Evolutionary conservation across 2,329 filamentous ascomycete genomes (phyloP).

Genomic region (Trichoderma oligosporum): DNA sequence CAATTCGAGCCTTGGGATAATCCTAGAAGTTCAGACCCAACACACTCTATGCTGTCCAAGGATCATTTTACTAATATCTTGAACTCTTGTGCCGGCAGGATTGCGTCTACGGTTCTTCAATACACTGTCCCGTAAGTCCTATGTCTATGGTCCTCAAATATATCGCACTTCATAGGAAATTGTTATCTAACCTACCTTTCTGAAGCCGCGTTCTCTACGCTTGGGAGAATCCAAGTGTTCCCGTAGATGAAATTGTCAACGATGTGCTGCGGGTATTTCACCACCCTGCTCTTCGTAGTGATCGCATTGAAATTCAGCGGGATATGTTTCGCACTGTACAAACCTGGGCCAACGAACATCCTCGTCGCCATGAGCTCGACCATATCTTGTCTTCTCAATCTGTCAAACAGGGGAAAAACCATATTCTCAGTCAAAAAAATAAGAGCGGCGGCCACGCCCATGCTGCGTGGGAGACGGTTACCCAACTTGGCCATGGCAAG

Average conservation of each 20-base stretch:
- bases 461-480: constrained; percentile 43
- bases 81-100: constrained; percentile 71
- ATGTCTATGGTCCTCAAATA: not conserved
- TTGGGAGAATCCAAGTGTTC: constrained; percentile 82
- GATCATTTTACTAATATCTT: constrained; percentile 79
- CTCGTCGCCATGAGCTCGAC: constrained; percentile 66
- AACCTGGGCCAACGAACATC: constrained; percentile 70
- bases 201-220: constrained; percentile 75
- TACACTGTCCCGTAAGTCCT: constrained; percentile 71
- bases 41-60: constrained; percentile 78
- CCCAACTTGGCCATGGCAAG: constrained; percentile 52
- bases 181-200: not conserved
- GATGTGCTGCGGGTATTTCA: constrained; percentile 84
- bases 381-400: constrained; percentile 75
- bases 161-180: not conserved
- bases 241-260: constrained; percentile 76
- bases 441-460: constrained; percentile 38
- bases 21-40: constrained; percentile 70
- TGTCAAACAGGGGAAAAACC: constrained; percentile 79
- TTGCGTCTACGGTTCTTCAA: constrained; percentile 73
- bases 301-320: constrained; percentile 71
- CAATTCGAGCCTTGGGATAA: constrained; percentile 81
- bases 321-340: constrained; percentile 87
- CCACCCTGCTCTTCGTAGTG: constrained; percentile 78
- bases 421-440: constrained; percentile 45